Conservation (phyloP, 2,329 filamentous ascomycete species). For the Laburnicola sp. region DNA sequence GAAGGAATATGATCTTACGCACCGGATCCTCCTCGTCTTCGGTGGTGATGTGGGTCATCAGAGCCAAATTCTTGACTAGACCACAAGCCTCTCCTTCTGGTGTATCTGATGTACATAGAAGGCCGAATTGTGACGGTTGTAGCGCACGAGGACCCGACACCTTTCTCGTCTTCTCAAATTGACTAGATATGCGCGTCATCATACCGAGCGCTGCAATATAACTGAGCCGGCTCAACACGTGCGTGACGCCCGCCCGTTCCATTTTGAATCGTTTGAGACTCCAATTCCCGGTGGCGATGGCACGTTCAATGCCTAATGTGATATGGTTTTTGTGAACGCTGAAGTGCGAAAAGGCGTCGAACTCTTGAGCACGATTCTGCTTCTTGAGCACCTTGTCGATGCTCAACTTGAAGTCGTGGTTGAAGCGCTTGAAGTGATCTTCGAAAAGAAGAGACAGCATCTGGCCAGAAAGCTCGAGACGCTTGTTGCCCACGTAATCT, state of each 20-base stretch:
- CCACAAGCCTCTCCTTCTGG: conserved; percentile 98
- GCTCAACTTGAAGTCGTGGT: conserved; percentile 82
- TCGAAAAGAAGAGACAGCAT: conserved; percentile 92
- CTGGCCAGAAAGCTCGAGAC: conserved; percentile 91
- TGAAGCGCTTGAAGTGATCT: conserved; percentile 96
- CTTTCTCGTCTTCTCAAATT: conserved; percentile 98
- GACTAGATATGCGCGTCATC: conserved; percentile 98
- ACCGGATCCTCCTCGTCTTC: conserved; percentile 93
- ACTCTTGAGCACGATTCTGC: conserved; percentile 81
- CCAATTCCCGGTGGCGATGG: conserved; percentile 98
- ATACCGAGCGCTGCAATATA: conserved; percentile 97
- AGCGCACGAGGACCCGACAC: conserved; percentile 93
- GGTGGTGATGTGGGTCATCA: conserved; percentile 99
- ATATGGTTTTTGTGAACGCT: conserved; percentile 84
- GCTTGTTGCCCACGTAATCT: conserved; percentile 98
- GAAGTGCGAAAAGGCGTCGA: conserved; percentile 85
- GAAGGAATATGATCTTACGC: conserved; percentile 78
- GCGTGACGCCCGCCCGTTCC: conserved; percentile 95
- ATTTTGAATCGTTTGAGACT: conserved; percentile 97
- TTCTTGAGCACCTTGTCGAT: conserved; percentile 97
- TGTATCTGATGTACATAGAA: conserved; percentile 96
- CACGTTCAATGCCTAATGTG: conserved; percentile 89
- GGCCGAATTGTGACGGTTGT: conserved; percentile 96
- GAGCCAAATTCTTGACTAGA: conserved; percentile 93
- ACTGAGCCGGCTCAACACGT: conserved; percentile 91